Percentiles rank a stretch among this genome's conserved stretches.
Conservation (phyloP, 75 land plant species). For the Pinus taeda region DNA sequence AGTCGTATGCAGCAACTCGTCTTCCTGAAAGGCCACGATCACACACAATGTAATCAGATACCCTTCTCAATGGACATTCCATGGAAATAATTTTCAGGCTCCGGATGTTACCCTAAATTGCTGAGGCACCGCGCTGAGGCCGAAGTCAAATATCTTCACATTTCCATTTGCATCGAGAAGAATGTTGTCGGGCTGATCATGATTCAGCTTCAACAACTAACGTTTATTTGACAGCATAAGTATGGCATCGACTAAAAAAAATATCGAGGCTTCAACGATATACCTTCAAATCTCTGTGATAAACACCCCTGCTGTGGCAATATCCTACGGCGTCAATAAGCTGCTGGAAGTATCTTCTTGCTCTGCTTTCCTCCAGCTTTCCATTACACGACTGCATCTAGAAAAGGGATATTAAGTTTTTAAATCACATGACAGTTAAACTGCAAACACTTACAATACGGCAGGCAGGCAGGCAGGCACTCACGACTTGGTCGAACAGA, state of each 20-base stretch:
- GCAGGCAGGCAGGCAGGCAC: neutral
- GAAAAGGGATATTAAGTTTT: neutral
- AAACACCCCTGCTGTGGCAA: slow-evolving; percentile 66
- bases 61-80: neutral
- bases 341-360: slow-evolving; percentile 65
- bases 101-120: slow-evolving; percentile 46
- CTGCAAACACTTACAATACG: neutral
- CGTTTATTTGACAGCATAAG: too few species aligned
- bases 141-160: slow-evolving; percentile 73
- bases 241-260: too few species aligned
- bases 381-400: slow-evolving; percentile 40
- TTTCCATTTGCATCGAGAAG: slow-evolving; percentile 69
- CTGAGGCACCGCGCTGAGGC: slow-evolving; percentile 77
- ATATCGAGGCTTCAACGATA: too few species aligned
- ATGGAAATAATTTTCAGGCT: too few species aligned
- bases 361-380: slow-evolving; percentile 35
- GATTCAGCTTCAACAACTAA: too few species aligned
- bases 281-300: slow-evolving; percentile 78
- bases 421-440: neutral
- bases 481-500: slow-evolving; percentile 75
- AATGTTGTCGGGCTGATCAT: slow-evolving; percentile 61
- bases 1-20: slow-evolving; percentile 81
- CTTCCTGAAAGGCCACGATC: slow-evolving; percentile 33
- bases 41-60: neutral
- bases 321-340: slow-evolving; percentile 66